These are phyloP conservation scores for Claviceps quebecensis DNA, from an alignment of 2,329 filamentous ascomycete species.

Conservation along the genomic window DNA sequence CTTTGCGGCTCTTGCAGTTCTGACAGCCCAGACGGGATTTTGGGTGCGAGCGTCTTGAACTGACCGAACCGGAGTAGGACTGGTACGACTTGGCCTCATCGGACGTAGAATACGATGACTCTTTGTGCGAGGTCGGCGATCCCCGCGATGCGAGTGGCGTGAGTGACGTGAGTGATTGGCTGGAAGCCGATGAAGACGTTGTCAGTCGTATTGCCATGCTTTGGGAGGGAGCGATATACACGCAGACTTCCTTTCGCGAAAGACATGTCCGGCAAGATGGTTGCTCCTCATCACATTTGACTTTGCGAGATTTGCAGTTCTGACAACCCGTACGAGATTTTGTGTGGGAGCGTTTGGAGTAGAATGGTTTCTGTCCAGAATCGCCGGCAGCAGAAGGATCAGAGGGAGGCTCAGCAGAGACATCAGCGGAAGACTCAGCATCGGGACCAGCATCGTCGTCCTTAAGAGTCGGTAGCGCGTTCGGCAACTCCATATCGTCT, in stretches of 20 bases:
- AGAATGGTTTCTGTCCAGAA: conserved; percentile 14
- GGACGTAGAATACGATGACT: not conserved
- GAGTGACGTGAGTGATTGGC: not conserved
- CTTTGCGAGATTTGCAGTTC: conserved; percentile 41
- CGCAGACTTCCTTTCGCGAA: conserved; percentile 32
- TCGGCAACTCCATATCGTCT: not conserved
- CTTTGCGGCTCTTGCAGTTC: conserved; percentile 41
- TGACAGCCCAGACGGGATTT: conserved; percentile 40
- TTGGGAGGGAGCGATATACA: conserved; percentile 22
- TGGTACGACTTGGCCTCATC: not conserved
- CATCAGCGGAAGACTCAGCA: too few relatives aligned
- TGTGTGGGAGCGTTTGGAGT: conserved; percentile 37
- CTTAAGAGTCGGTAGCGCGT: not conserved
- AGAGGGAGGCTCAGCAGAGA: not conserved
- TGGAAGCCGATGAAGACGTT: not conserved
- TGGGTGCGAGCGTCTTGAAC: conserved; percentile 36
- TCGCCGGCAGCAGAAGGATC: not conserved
- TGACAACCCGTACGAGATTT: conserved; percentile 40
- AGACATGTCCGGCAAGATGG: conserved; percentile 36
- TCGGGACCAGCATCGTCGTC: not conserved
- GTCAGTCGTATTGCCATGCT: conserved; percentile 6
- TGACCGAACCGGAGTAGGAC: not conserved
- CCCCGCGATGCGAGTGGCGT: too few relatives aligned
- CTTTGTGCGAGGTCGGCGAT: not conserved
- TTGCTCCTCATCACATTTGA: conserved; percentile 39